phyloP scores from a whole-genome alignment of 1,139 yeast species.

The Sugiyamaella castrensis region DNA sequence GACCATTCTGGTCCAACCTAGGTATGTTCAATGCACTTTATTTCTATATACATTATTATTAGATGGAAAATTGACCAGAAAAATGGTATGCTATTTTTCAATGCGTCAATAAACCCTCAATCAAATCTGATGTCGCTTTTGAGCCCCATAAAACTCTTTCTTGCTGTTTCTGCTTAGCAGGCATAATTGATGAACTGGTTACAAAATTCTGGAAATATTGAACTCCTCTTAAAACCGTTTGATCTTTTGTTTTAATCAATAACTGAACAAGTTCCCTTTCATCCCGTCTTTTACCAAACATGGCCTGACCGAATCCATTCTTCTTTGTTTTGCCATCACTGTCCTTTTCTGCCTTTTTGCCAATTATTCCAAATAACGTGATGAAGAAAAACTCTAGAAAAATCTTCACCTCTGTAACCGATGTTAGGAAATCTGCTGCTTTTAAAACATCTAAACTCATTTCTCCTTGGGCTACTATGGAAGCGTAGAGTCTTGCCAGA shows the following conservation, averaged over 20 bases:
- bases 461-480: slow-evolving; percentile 65
- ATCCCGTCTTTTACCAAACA: slow-evolving; percentile 36
- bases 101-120: slow-evolving; percentile 46
- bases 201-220: slow-evolving; percentile 59
- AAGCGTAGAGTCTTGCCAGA: slow-evolving; percentile 77
- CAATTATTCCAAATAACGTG: slow-evolving; percentile 62
- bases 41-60: background rate
- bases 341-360: slow-evolving; percentile 50
- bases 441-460: slow-evolving; percentile 71
- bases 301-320: slow-evolving; percentile 27
- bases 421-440: slow-evolving; percentile 67
- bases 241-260: slow-evolving; percentile 60
- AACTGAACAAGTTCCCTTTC: slow-evolving; percentile 55
- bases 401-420: slow-evolving; percentile 60
- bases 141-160: slow-evolving; percentile 72
- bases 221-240: slow-evolving; percentile 66
- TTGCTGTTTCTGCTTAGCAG: slow-evolving; percentile 46
- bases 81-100: background rate
- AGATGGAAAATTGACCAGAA: background rate
- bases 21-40: background rate
- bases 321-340: slow-evolving; percentile 18
- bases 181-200: slow-evolving; percentile 38
- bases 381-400: slow-evolving; percentile 74
- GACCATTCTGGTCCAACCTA: too few relatives aligned
- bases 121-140: slow-evolving; percentile 51